phyloP scores from a whole-genome alignment of 495 filamentous ascomycete genomes.

The Penicillium chermesinum region DNA sequence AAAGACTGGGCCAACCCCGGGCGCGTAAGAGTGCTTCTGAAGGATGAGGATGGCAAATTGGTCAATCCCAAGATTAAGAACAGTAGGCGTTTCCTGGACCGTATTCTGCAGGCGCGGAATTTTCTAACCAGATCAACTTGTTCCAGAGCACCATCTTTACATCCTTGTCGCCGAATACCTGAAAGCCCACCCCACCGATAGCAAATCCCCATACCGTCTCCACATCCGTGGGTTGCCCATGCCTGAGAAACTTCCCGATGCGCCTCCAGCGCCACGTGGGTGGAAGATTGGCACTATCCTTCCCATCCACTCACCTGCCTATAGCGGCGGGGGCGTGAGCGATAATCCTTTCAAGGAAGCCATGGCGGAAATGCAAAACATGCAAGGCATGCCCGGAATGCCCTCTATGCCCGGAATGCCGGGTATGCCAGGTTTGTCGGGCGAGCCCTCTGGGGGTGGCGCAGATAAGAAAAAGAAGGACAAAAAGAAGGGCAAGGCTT shows the following conservation, averaged over 20 bases:
- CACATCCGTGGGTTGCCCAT: slow-evolving; percentile 62
- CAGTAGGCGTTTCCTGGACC: slow-evolving; percentile 54
- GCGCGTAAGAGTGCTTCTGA: slow-evolving; percentile 72
- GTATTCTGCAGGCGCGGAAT: too few relatives aligned
- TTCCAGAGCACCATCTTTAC: slow-evolving; percentile 78
- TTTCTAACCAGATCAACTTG: not conserved
- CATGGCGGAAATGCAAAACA: slow-evolving; percentile 84
- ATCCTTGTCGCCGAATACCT: slow-evolving; percentile 70
- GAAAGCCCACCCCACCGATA: slow-evolving; percentile 65
- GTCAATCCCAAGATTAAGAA: slow-evolving; percentile 61
- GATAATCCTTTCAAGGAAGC: slow-evolving; percentile 97
- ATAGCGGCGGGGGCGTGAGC: slow-evolving; percentile 90
- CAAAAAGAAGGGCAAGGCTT: slow-evolving; percentile 47
- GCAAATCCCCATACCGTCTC: slow-evolving; percentile 61
- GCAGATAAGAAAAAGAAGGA: slow-evolving; percentile 47
- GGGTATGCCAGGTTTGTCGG: slow-evolving; percentile 30
- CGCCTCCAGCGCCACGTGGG: slow-evolving; percentile 75
- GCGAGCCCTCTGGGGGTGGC: slow-evolving; percentile 32
- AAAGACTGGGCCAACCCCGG: slow-evolving; percentile 98
- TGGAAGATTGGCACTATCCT: slow-evolving; percentile 87
- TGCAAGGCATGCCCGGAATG: slow-evolving; percentile 50
- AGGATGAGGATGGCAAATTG: slow-evolving; percentile 46
- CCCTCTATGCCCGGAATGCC: slow-evolving; percentile 36
- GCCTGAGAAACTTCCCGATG: slow-evolving; percentile 57
- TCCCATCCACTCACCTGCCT: slow-evolving; percentile 78